phyloP scores from a whole-genome alignment of 2,329 filamentous ascomycete genomes.

The Diaporthe ilicicola region DNA sequence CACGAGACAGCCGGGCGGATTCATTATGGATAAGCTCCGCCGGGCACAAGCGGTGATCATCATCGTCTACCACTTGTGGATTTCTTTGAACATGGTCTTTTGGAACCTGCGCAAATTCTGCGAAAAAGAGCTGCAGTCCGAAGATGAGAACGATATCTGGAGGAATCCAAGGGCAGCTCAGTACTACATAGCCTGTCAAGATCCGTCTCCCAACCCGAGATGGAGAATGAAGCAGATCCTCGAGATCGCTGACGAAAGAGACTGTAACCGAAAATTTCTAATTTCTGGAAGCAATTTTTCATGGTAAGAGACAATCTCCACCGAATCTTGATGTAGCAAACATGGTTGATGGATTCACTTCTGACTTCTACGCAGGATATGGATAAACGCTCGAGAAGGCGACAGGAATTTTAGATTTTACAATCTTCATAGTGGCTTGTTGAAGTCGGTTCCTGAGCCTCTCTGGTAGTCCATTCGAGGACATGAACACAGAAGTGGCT shows the following conservation, averaged over 20 bases:
- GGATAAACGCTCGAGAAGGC: background rate
- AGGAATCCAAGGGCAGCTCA: background rate
- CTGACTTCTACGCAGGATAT: background rate
- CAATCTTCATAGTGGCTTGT: background rate
- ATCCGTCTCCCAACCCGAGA: background rate
- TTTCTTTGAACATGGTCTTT: background rate
- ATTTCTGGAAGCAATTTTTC: background rate
- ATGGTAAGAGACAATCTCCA: background rate
- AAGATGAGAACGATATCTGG: background rate
- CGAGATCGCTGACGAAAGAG: background rate
- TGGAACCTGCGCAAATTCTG: background rate
- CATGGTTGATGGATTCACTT: too few relatives aligned
- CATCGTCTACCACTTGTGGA: background rate
- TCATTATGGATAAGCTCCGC: background rate
- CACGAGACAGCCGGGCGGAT: background rate
- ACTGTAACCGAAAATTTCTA: background rate
- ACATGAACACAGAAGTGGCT: background rate
- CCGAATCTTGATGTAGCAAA: background rate
- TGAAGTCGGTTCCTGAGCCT: background rate
- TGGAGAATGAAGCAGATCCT: background rate
- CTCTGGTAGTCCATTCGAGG: background rate
- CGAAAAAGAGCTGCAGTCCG: background rate
- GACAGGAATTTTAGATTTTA: background rate
- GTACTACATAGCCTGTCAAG: background rate
- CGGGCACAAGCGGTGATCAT: background rate